Conservation (phyloP, 495 filamentous ascomycete species). For the Podospora sp. region DNA sequence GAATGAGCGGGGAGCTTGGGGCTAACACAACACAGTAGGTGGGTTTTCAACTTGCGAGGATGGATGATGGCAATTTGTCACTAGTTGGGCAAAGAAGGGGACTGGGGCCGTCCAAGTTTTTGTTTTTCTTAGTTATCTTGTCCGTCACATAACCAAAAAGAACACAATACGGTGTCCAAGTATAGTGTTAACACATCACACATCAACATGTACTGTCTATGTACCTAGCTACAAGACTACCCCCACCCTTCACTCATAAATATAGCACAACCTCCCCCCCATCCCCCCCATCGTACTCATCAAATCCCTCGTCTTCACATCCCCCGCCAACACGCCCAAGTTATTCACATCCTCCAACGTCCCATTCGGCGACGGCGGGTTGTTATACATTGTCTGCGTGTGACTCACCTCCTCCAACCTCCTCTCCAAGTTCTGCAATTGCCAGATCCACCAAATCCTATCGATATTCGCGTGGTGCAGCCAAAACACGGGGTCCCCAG, state of each 20-base stretch:
- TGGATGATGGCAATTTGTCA: too few relatives aligned
- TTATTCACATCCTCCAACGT: slow-evolving; percentile 31
- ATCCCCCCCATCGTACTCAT: slow-evolving; percentile 40
- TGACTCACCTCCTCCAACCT: slow-evolving; percentile 36
- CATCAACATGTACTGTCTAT: too few relatives aligned
- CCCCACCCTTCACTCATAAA: slow-evolving; percentile 29
- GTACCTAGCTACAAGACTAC: too few relatives aligned
- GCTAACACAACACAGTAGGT: too few relatives aligned
- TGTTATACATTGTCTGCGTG: slow-evolving; percentile 28
- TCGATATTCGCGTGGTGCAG: slow-evolving; percentile 70
- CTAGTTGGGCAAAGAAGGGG: too few relatives aligned
- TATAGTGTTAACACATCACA: too few relatives aligned
- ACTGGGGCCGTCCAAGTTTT: too few relatives aligned
- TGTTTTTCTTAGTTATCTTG: too few relatives aligned
- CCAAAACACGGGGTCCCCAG: slow-evolving; percentile 69
- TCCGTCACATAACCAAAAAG: too few relatives aligned
- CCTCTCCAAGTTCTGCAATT: slow-evolving; percentile 54
- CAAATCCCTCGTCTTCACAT: slow-evolving; percentile 38
- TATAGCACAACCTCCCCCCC: slow-evolving; percentile 32
- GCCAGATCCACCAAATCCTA: slow-evolving; percentile 71
- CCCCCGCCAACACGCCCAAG: slow-evolving; percentile 22
- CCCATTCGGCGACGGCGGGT: slow-evolving; percentile 30
- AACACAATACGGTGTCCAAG: too few relatives aligned
- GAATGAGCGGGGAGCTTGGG: too few relatives aligned
- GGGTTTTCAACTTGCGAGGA: too few relatives aligned